Percentiles rank a stretch among this genome's conserved stretches.
Conservation (phyloP, 1,284 basidiomycete species). For the Moniliophthora roreri region DNA sequence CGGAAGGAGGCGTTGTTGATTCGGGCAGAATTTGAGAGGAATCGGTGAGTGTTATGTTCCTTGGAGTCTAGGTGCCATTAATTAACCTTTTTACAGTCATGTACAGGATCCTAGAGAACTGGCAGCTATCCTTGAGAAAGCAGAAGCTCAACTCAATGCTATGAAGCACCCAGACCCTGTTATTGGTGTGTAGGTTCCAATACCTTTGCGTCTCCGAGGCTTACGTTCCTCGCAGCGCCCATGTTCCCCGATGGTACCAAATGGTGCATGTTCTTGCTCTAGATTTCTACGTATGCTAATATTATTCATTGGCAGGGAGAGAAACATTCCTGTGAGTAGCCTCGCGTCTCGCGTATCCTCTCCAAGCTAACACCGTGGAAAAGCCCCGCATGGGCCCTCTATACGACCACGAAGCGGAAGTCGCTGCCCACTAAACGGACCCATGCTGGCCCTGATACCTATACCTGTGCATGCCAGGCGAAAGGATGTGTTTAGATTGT, state of each 20-base stretch:
- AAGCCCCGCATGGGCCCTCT: slow-evolving; percentile 54
- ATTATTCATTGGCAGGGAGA: slow-evolving; percentile 51
- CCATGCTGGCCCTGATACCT: background rate
- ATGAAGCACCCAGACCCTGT: slow-evolving; percentile 89
- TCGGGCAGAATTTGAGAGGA: slow-evolving; percentile 88
- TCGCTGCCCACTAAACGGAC: slow-evolving; percentile 27
- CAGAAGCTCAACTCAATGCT: slow-evolving; percentile 73
- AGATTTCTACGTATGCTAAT: background rate
- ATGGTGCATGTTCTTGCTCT: slow-evolving; percentile 58
- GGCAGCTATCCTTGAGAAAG: slow-evolving; percentile 77
- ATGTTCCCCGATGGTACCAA: slow-evolving; percentile 83
- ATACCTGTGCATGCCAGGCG: background rate
- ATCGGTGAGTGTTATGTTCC: slow-evolving; percentile 65
- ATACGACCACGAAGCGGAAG: slow-evolving; percentile 48
- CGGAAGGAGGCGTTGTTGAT: slow-evolving; percentile 81
- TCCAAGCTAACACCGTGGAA: slow-evolving; percentile 10
- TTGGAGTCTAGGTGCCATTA: background rate
- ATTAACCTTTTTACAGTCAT: slow-evolving; percentile 50
- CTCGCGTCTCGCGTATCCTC: too few relatives aligned
- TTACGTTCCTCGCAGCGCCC: slow-evolving; percentile 50
- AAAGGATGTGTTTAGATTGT: background rate
- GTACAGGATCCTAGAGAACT: slow-evolving; percentile 87
- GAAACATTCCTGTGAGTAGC: slow-evolving; percentile 71
- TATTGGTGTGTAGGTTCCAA: slow-evolving; percentile 58
- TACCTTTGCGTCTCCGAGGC: slow-evolving; percentile 3